phyloP scores from a whole-genome alignment of 2,329 filamentous ascomycete species.

The Tothia fuscella region DNA sequence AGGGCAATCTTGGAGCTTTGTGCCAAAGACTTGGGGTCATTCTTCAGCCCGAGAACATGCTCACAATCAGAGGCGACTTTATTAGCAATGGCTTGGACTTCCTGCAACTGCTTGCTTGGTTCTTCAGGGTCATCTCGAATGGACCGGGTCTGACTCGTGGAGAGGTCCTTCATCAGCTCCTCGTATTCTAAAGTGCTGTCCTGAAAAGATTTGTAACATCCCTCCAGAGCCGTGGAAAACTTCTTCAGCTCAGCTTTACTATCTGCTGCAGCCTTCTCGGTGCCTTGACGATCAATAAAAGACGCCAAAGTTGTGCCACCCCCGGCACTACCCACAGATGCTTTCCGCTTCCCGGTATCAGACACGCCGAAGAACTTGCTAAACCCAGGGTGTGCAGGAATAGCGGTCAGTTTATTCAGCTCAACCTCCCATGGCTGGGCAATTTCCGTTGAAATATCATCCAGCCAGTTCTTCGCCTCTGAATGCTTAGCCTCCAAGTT shows the following conservation, averaged over 20 bases:
- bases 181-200: slow-evolving; percentile 30
- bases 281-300: slow-evolving; percentile 62
- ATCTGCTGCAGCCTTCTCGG: slow-evolving; percentile 58
- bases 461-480: slow-evolving; percentile 60
- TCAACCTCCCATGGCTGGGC: slow-evolving; percentile 56
- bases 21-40: slow-evolving; percentile 51
- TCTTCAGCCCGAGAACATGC: slow-evolving; percentile 56
- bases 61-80: slow-evolving; percentile 84
- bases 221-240: slow-evolving; percentile 44
- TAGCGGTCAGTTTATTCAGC: slow-evolving; percentile 49
- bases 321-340: slow-evolving; percentile 43
- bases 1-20: slow-evolving; percentile 53
- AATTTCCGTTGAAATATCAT: slow-evolving; percentile 56
- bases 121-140: slow-evolving; percentile 49
- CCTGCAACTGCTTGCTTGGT: slow-evolving; percentile 58
- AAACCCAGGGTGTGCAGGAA: slow-evolving; percentile 56
- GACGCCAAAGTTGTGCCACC: slow-evolving; percentile 28
- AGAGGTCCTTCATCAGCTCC: slow-evolving; percentile 31
- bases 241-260: slow-evolving; percentile 51
- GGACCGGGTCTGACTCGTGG: slow-evolving; percentile 38
- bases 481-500: slow-evolving; percentile 58
- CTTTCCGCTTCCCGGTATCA: slow-evolving; percentile 33
- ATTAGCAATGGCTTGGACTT: slow-evolving; percentile 73
- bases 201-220: slow-evolving; percentile 30
- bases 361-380: slow-evolving; percentile 30